Base-by-base conservation (phyloP, 371 early-diverging fungal genomes). In the Edhazardia aedis region DNA sequence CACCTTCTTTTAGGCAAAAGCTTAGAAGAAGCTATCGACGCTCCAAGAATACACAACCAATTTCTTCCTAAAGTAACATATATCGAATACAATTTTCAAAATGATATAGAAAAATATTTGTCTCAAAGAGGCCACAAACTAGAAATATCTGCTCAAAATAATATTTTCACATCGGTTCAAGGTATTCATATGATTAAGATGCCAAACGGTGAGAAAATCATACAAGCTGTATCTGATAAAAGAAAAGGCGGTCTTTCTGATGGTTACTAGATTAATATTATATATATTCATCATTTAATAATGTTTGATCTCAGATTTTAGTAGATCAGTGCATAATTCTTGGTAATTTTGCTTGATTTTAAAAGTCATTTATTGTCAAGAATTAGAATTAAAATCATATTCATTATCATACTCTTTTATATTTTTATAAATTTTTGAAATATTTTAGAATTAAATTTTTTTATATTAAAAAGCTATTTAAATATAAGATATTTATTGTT, bases 11-110 rank as follows among this genome's bases (percentile, higher is more conserved):
- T 84, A 42, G 80, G 76, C 47, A 76, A 71, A 7, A 67, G 77
- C 64, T 58, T 86, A 1, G 71, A 76, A 49, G 70, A 78, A 0
- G 85, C 92, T 0, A 76, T 92, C 1, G 78, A 75, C 21, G 51
- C 61, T 18, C 82, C 88, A 1, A 76, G 96, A 14, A 63, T 86
- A 12, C 92, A 95, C 64, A 85, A 91, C 71, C 93, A 91, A 65
- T 71, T 91, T 38, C 54, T 82, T 53, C 90, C 90, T 0, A 71
- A 87, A 61, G 55, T 70, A 33, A 77, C 81, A 4, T 52, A 56
- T 39, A 46, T 70, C 33, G 73, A 75, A 38, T 14, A 24, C 14
- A 55, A 27, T 6, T 50, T 65, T 36, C 11, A 16, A 24, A 14
- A 14, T 11, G 19, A 38, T 1, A 29, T 63, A 11, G 38, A 26